Conservation (phyloP, 257 asterid species). For the Scutellaria minor region DNA sequence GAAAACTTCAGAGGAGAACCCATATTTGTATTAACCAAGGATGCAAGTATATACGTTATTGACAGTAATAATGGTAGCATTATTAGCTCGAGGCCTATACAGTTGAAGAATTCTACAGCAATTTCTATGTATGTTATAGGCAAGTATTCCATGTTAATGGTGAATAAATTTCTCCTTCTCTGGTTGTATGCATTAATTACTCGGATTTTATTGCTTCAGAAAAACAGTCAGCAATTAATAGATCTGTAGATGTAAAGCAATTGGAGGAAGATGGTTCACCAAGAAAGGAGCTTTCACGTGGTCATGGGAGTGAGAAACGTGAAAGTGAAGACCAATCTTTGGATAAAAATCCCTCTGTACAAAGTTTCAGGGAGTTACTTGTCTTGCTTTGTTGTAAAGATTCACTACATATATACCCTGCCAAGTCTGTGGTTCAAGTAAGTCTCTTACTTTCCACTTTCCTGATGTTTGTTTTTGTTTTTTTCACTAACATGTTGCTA, state of each 20-base stretch:
- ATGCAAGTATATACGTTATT: slow-evolving; percentile 59
- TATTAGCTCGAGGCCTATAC: slow-evolving; percentile 58
- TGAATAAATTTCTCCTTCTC: slow-evolving; percentile 28
- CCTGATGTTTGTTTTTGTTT: slow-evolving; percentile 29
- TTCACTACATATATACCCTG: slow-evolving; percentile 55
- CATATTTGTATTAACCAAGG: slow-evolving; percentile 64
- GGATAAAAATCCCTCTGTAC: slow-evolving; percentile 43
- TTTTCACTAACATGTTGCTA: slow-evolving; percentile 34
- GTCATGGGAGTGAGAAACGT: slow-evolving; percentile 47
- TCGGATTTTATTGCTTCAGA: slow-evolving; percentile 44
- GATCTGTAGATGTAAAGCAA: slow-evolving; percentile 44
- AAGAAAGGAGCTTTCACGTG: slow-evolving; percentile 44
- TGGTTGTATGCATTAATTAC: slow-evolving; percentile 34
- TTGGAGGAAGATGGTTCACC: slow-evolving; percentile 41
- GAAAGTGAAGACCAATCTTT: slow-evolving; percentile 42
- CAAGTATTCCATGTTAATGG: slow-evolving; percentile 47
- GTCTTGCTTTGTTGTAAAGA: slow-evolving; percentile 77
- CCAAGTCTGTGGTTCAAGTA: slow-evolving; percentile 71
- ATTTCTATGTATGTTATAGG: slow-evolving; percentile 83
- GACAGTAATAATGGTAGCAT: slow-evolving; percentile 58
- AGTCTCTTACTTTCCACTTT: slow-evolving; percentile 37
- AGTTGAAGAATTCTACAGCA: slow-evolving; percentile 62
- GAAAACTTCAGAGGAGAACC: slow-evolving; percentile 48
- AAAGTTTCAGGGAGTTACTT: slow-evolving; percentile 50
- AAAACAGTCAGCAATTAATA: slow-evolving; percentile 38